Evolutionary conservation across 164 flowering plant species (phyloP), one percentile per base, ranked within the genome.

Genomic region (Kingdonia uniflora): DNA sequence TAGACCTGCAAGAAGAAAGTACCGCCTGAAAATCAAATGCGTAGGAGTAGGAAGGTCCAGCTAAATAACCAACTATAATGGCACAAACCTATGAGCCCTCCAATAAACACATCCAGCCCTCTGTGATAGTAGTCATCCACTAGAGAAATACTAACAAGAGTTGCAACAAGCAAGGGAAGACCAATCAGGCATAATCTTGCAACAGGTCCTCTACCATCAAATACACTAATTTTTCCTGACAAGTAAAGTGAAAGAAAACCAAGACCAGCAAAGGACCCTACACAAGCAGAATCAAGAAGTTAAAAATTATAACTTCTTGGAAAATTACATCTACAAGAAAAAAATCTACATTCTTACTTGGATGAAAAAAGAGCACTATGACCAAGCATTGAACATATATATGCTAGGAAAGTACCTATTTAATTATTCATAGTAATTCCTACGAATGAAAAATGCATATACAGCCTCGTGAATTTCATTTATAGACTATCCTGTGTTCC

Each of bases 241-340:
- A 61, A 54, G 22, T 61, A 54, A 11, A 53, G 37, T 37, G 64
- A 53, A 39, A 60, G 58, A 54, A 61, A 61, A 39, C 42, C 54
- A 10, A 61, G 52, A 24, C 64, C 64, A 29, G 64, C 58, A 40
- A 61, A 61, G 20, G 64, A 54, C 58, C 58, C 63, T 59, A 50
- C 56, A 33, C 6, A 51, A 16, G 23, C 12, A 41, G 35, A 3
- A 29, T 29, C 35, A 29, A n/a, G n/a, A n/a, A n/a, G n/a, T n/a
- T n/a, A n/a, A n/a, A n/a, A n/a, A n/a, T n/a, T n/a, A n/a, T n/a
- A n/a, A n/a, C n/a, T n/a, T n/a, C n/a, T n/a, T n/a, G n/a, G n/a
- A n/a, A n/a, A n/a, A n/a, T n/a, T n/a, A n/a, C n/a, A n/a, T n/a
- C n/a, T n/a, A n/a, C n/a, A n/a, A n/a, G n/a, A n/a, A n/a, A n/a